phyloP scores from a whole-genome alignment of 73 alveolate species.

The Paramecium biaurelia region DNA sequence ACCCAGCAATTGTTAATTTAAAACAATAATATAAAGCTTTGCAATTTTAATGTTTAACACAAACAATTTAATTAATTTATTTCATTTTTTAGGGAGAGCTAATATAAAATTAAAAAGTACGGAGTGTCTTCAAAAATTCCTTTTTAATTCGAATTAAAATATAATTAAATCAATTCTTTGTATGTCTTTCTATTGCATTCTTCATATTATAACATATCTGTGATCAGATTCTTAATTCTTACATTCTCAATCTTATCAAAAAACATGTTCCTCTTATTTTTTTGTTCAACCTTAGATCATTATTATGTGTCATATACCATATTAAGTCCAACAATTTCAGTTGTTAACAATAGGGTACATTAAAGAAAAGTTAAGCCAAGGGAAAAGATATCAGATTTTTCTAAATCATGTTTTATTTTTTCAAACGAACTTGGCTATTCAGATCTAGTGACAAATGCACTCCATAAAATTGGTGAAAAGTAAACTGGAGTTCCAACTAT shows the following conservation, averaged over 20 bases:
- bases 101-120: neutral
- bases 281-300: neutral
- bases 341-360: neutral
- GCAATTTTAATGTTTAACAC: neutral
- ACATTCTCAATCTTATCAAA: neutral
- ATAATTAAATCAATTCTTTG: neutral
- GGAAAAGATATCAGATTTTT: neutral
- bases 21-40: neutral
- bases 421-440: neutral
- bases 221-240: neutral
- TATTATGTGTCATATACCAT: neutral
- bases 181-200: neutral
- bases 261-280: neutral
- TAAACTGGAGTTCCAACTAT: slow-evolving; percentile 34
- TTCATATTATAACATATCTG: neutral
- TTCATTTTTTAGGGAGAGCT: neutral
- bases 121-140: neutral
- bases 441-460: neutral
- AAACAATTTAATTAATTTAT: neutral
- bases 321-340: slow-evolving; percentile 34
- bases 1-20: neutral
- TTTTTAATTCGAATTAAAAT: neutral
- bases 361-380: neutral
- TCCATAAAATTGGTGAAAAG: slow-evolving; percentile 26
- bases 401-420: slow-evolving; percentile 41